phyloP scores from a whole-genome alignment of 2,329 filamentous ascomycete genomes.

The Grosmannia serpens region DNA sequence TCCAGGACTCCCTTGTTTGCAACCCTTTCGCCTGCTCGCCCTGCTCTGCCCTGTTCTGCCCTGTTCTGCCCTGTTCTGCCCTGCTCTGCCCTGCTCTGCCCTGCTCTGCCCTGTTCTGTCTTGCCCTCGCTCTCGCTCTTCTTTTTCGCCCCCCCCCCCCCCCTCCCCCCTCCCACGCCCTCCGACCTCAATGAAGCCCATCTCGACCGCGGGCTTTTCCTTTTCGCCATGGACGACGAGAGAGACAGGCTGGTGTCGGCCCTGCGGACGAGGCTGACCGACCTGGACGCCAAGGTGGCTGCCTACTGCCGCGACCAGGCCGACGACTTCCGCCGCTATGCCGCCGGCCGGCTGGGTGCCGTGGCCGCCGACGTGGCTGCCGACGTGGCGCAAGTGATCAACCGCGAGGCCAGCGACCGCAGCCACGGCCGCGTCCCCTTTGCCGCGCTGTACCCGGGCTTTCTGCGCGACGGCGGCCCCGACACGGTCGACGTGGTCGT shows the following conservation, averaged over 20 bases:
- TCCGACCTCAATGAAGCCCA: constrained; percentile 3
- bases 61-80: too few species aligned
- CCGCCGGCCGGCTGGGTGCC: constrained; percentile 36
- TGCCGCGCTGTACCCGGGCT: constrained; percentile 27
- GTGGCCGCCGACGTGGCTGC: constrained; percentile 33
- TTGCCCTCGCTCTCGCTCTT: background rate
- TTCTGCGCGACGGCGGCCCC: constrained; percentile 18
- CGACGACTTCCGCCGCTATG: constrained; percentile 44
- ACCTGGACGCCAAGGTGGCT: constrained; percentile 46
- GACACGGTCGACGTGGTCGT: background rate
- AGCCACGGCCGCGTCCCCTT: constrained; percentile 20
- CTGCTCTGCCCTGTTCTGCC: background rate
- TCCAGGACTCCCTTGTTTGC: too few species aligned
- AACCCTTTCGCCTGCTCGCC: too few species aligned
- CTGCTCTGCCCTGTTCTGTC: too few species aligned
- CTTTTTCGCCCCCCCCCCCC: background rate
- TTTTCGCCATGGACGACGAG: constrained; percentile 9
- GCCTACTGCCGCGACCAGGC: constrained; percentile 46
- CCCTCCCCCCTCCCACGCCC: background rate
- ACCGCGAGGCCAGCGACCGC: constrained; percentile 22
- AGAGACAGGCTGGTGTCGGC: constrained; percentile 29
- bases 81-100: too few species aligned
- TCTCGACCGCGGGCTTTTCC: background rate
- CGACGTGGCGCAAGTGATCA: constrained; percentile 34
- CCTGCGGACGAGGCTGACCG: constrained; percentile 40